Evolutionary conservation across 495 filamentous ascomycete genomes (phyloP), one percentile per base, ranked within the genome.

Genomic region (Aspergillus carlsbadensis): DNA sequence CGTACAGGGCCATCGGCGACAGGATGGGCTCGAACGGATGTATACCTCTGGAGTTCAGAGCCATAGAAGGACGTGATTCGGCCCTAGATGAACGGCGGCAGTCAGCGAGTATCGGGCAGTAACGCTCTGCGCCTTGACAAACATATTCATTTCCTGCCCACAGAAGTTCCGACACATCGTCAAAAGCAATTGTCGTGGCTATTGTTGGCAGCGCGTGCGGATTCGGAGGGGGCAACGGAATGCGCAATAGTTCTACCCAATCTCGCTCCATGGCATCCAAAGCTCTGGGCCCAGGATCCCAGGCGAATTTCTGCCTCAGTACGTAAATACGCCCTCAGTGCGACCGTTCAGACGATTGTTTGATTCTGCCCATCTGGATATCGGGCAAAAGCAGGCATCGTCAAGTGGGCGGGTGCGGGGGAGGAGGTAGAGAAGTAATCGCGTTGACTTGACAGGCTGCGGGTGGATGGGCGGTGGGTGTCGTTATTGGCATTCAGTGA

Each of bases 61-160:
- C 90, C 86, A 66, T 88, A 90, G 76, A 93, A 96, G 24, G 92
- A 96, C 29, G 80, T 84, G 33, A 97, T 81, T 62, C 91, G 84
- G 47, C 93, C 91, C 90, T 96, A 63, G 33, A 47, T 37, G n/a
- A 61, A 41, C 3, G 43, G 35, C 42, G 13, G 47, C 5, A 5
- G 39, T 29, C 26, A 29, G 26, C 26, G 26, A 3, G 26, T 29
- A 4, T 29, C 26, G 8, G 8, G 26, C 3, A 54, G 62, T 37
- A 63, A 52, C 21, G 45, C 17, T 22, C 13, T 17, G 10, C 13
- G 15, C 31, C 21, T 47, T 59, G 41, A 60, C 86, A 73, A 74
- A 95, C 92, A 78, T 84, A 88, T 75, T 92, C 88, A 70, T 91
- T 93, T 11, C 94, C 94, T 10, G 84, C 81, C 94, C 95, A 98